Evolutionary conservation across 208 protist genomes (phyloP).

Genomic region (Crithidia expoeki): DNA sequence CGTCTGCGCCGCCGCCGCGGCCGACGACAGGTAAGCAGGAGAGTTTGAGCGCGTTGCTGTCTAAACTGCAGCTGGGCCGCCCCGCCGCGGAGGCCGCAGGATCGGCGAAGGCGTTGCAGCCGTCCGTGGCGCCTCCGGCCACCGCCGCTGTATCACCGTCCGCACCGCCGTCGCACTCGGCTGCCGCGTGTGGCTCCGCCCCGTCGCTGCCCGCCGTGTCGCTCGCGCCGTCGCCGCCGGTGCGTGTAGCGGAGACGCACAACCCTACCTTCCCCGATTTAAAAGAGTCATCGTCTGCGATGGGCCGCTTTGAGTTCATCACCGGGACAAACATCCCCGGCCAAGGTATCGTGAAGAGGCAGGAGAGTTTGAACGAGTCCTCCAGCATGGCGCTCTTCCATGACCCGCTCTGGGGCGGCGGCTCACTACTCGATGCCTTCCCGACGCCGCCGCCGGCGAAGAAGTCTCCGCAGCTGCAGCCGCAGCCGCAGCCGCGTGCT

Average conservation of each 20-base stretch:
- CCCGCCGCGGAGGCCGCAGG: slow-evolving; percentile 2
- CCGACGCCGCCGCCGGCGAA: slow-evolving; percentile 4
- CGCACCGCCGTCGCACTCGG: background rate
- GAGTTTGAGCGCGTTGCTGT: slow-evolving; percentile 43
- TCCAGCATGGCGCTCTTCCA: slow-evolving; percentile 73
- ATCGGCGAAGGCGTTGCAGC: background rate
- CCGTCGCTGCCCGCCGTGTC: background rate
- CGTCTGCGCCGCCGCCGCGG: slow-evolving; percentile 6
- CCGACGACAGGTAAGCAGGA: slow-evolving; percentile 26
- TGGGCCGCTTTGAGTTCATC: slow-evolving; percentile 68
- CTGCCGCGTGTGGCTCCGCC: background rate
- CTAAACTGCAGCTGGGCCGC: slow-evolving; percentile 36
- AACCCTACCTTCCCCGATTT: slow-evolving; percentile 26
- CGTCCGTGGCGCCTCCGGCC: background rate
- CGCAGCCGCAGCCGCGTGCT: slow-evolving; percentile 12
- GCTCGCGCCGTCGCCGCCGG: slow-evolving; percentile 4
- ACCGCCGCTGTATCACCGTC: background rate
- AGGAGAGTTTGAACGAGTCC: slow-evolving; percentile 9
- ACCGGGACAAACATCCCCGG: slow-evolving; percentile 75
- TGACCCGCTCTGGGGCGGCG: slow-evolving; percentile 73
- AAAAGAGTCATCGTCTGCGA: slow-evolving; percentile 17
- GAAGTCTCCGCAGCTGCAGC: too few species aligned
- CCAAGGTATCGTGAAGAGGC: slow-evolving; percentile 33
- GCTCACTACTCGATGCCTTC: slow-evolving; percentile 26
- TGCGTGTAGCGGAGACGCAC: slow-evolving; percentile 11